A percentile compares a stretch with the other conserved stretches of the same genome.
Evolutionary conservation across 257 asterid species (phyloP).

Genomic region (Solanum infundibuliforme): DNA sequence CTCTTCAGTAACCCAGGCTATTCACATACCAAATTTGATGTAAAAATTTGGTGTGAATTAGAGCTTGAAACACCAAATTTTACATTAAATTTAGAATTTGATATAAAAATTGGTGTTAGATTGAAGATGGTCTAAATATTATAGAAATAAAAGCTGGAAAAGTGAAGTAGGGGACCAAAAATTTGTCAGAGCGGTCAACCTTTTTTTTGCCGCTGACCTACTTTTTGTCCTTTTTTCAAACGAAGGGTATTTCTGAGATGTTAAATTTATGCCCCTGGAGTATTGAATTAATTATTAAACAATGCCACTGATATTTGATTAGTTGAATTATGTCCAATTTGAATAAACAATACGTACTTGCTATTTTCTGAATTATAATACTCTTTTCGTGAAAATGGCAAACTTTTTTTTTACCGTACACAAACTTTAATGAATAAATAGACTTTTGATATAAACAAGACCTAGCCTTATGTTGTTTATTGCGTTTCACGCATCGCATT

Average conservation of each 20-base stretch:
- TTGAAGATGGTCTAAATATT: background rate
- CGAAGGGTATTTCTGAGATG: background rate
- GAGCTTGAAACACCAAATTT: too few relatives aligned
- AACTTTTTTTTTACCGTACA: background rate
- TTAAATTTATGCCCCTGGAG: constrained; percentile 6
- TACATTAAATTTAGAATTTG: too few relatives aligned
- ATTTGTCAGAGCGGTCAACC: constrained; percentile 36
- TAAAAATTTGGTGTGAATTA: too few relatives aligned
- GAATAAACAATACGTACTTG: background rate
- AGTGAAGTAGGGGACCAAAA: constrained; percentile 35
- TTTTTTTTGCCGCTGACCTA: constrained; percentile 50
- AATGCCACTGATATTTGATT: constrained; percentile 14
- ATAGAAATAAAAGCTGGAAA: constrained; percentile 24
- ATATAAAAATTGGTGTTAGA: too few relatives aligned
- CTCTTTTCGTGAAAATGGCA: background rate
- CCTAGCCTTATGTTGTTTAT: too few relatives aligned
- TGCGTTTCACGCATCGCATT: too few relatives aligned
- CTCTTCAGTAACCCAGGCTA: too few relatives aligned
- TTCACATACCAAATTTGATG: too few relatives aligned
- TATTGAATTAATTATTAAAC: constrained; percentile 8
- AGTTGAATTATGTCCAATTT: background rate
- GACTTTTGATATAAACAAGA: background rate
- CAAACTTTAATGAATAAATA: background rate
- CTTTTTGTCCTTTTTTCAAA: constrained; percentile 31
- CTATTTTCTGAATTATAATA: background rate